phyloP scores from a whole-genome alignment of 2,329 filamentous ascomycete species.

The Penicillium sp. region DNA sequence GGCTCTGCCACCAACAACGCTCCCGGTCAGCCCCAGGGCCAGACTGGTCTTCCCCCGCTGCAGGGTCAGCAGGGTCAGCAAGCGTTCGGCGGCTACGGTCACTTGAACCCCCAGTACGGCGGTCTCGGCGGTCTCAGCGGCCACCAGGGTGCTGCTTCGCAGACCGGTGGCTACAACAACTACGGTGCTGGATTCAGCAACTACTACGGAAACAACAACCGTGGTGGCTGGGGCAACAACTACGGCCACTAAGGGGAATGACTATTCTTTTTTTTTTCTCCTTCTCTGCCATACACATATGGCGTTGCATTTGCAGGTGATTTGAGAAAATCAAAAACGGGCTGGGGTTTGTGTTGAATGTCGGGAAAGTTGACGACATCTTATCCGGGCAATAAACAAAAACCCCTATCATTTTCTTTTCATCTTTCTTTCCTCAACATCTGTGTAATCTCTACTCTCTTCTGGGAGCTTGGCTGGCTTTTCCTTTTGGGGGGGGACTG shows the following conservation, averaged over 20 bases:
- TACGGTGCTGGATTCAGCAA: slow-evolving; percentile 45
- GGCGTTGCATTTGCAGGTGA: slow-evolving; percentile 31
- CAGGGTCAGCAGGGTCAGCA: slow-evolving; percentile 56
- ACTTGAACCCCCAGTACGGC: slow-evolving; percentile 55
- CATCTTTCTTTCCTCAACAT: slow-evolving; percentile 33
- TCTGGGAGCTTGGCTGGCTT: slow-evolving; percentile 40
- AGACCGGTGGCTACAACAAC: slow-evolving; percentile 44
- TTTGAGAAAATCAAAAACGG: slow-evolving; percentile 14
- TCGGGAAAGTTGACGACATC: slow-evolving; percentile 7
- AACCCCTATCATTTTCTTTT: slow-evolving; percentile 21
- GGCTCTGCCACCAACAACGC: slow-evolving; percentile 63
- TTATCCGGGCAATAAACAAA: slow-evolving; percentile 9
- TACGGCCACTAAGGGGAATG: slow-evolving; percentile 44
- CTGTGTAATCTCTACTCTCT: slow-evolving; percentile 45
- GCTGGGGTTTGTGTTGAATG: not conserved
- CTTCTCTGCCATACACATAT: slow-evolving; percentile 27
- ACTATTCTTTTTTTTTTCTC: slow-evolving; percentile 21
- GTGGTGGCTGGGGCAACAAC: slow-evolving; percentile 49
- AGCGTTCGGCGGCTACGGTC: slow-evolving; percentile 58
- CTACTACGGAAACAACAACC: slow-evolving; percentile 44
- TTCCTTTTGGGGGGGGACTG: slow-evolving; percentile 23
- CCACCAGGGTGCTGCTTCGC: slow-evolving; percentile 43
- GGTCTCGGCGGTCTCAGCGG: slow-evolving; percentile 45
- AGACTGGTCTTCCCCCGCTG: slow-evolving; percentile 55
- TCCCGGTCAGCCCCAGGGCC: slow-evolving; percentile 51